These are phyloP conservation scores for Russula earlei DNA, from an alignment of 768 basidiomycete species.

Conservation along the genomic window DNA sequence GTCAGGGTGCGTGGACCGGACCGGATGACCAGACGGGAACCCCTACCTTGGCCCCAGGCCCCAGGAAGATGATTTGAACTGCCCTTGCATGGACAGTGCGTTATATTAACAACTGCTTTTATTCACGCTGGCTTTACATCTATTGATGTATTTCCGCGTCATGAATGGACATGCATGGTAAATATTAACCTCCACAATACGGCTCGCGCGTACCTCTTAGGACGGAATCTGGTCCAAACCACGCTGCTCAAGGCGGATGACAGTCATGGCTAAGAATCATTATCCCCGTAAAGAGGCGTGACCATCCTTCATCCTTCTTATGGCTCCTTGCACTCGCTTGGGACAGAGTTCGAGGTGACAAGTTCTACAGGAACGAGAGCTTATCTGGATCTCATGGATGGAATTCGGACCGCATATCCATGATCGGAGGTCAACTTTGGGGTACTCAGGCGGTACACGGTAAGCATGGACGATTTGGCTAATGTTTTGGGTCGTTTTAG, in stretches of 20 bases:
- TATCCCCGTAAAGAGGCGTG: not conserved
- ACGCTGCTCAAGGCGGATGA: not conserved
- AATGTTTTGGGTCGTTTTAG: not conserved
- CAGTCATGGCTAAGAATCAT: not conserved
- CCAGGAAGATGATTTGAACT: not conserved
- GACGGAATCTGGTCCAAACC: not conserved
- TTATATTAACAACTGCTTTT: not conserved
- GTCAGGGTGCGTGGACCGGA: no score
- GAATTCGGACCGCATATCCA: conserved; percentile 6
- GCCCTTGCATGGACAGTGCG: not conserved
- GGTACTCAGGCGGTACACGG: not conserved
- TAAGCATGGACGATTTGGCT: not conserved
- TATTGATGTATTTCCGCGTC: no score
- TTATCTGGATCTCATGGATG: not conserved
- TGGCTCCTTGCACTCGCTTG: no score
- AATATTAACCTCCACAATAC: no score
- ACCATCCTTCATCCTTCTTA: not conserved
- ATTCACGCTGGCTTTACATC: no score
- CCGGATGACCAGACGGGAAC: not conserved
- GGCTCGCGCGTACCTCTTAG: no score
- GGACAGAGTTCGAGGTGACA: no score
- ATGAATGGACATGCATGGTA: no score
- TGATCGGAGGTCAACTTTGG: not conserved
- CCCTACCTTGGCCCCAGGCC: not conserved
- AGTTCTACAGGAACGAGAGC: not conserved